These are phyloP conservation scores for Erodium chrysanthum DNA, from an alignment of 441 rosid species.

Conservation along the genomic window DNA sequence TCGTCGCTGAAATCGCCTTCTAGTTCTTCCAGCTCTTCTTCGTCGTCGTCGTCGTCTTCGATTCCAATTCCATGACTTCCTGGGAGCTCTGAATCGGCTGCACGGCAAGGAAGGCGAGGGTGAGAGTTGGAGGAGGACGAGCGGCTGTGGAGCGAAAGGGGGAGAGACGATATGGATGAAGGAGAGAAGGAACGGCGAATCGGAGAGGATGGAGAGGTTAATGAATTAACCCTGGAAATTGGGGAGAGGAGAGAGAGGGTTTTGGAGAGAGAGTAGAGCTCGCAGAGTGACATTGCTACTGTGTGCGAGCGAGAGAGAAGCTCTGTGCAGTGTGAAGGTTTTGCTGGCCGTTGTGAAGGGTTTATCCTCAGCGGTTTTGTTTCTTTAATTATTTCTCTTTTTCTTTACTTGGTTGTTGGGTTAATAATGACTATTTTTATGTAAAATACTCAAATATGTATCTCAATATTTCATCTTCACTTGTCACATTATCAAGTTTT, in stretches of 20 bases:
- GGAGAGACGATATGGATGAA: constrained; percentile 16
- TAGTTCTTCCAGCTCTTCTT: constrained; percentile 14
- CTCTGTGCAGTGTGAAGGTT: neutral
- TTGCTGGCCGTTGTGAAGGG: too few species aligned
- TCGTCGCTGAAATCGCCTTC: constrained; percentile 4
- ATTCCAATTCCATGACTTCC: neutral
- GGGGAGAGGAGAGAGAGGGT: constrained; percentile 20
- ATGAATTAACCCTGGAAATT: constrained; percentile 11
- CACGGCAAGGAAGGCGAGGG: constrained; percentile 19
- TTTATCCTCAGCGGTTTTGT: too few species aligned
- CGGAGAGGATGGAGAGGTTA: constrained; percentile 11
- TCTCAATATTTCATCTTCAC: too few species aligned
- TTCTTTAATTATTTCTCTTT: too few species aligned
- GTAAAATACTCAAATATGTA: too few species aligned
- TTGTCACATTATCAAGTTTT: too few species aligned
- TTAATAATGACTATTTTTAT: too few species aligned
- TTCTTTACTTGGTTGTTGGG: too few species aligned
- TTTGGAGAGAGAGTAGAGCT: constrained; percentile 18
- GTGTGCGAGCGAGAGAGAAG: neutral
- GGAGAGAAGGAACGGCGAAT: constrained; percentile 15
- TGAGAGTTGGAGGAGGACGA: constrained; percentile 5
- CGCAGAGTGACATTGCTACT: neutral
- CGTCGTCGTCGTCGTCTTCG: constrained; percentile 22
- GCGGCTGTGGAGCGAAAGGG: constrained; percentile 4
- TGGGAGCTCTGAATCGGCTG: constrained; percentile 12